Conservation (phyloP, 352 stramenopile species). For the Pythium plurisporium region DNA sequence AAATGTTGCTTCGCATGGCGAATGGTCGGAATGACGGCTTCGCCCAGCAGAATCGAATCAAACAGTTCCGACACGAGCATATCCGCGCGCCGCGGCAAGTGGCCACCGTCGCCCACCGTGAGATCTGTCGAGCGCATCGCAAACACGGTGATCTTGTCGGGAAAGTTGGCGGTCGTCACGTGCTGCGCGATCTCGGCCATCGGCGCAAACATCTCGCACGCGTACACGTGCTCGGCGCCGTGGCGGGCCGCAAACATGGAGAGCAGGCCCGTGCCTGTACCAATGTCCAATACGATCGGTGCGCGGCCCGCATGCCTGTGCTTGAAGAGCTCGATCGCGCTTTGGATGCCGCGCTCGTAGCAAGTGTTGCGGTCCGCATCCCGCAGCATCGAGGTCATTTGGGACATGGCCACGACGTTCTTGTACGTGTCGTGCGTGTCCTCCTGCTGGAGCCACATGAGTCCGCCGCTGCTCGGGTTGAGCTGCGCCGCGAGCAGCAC, state of each 20-base stretch:
- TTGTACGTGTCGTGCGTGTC: constrained; percentile 61
- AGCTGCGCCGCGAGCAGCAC: constrained; percentile 70
- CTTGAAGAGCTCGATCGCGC: constrained; percentile 53
- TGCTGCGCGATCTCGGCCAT: constrained; percentile 79
- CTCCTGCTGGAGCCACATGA: constrained; percentile 80
- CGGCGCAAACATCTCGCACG: constrained; percentile 89
- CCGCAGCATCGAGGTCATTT: constrained; percentile 87
- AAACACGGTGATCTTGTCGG: constrained; percentile 74
- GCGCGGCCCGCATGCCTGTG: constrained; percentile 28
- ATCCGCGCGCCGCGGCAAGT: constrained; percentile 70
- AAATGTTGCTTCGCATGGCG: constrained; percentile 70
- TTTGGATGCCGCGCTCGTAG: constrained; percentile 71
- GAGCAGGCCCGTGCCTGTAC: constrained; percentile 73
- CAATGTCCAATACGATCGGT: constrained; percentile 79
- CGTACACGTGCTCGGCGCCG: constrained; percentile 86
- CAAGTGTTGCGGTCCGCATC: constrained; percentile 71
- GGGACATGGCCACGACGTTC: constrained; percentile 81
- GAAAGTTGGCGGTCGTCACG: constrained; percentile 65
- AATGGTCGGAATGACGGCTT: constrained; percentile 85
- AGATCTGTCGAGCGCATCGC: constrained; percentile 73
- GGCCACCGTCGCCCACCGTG: constrained; percentile 25
- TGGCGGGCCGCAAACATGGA: constrained; percentile 85
- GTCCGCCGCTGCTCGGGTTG: constrained; percentile 60
- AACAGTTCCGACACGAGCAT: constrained; percentile 93
- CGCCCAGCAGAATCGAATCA: constrained; percentile 88